Percentiles rank a stretch among this genome's conserved stretches.
Evolutionary conservation across 2,329 filamentous ascomycete genomes (phyloP).

Genomic region (Zalaria sp.): DNA sequence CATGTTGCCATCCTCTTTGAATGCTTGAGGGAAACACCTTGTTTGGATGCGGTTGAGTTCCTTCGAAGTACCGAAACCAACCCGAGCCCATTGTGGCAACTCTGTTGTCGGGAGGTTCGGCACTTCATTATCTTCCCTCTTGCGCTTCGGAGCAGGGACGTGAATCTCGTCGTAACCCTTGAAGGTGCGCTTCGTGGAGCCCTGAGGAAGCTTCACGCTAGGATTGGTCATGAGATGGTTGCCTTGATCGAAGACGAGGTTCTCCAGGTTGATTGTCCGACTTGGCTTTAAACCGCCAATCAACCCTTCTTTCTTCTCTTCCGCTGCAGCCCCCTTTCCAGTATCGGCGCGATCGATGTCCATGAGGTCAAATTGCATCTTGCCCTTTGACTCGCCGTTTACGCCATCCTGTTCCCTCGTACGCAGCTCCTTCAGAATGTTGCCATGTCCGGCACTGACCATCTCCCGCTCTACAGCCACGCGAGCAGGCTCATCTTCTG

Average conservation of each 20-base stretch:
- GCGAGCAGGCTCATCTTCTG: conserved; percentile 59
- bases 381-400: conserved; percentile 48
- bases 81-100: conserved; percentile 82
- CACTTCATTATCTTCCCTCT: conserved; percentile 60
- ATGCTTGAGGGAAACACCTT: conserved; percentile 80
- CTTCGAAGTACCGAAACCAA: conserved; percentile 73
- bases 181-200: conserved; percentile 87
- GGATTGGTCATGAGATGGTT: conserved; percentile 99
- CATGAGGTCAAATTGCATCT: conserved; percentile 75
- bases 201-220: conserved; percentile 83
- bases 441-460: conserved; percentile 70
- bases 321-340: conserved; percentile 25
- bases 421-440: conserved; percentile 76
- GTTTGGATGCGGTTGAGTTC: conserved; percentile 93
- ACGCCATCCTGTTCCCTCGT: conserved; percentile 49
- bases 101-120: conserved; percentile 70
- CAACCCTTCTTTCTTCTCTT: conserved; percentile 50
- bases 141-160: conserved; percentile 83
- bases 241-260: conserved; percentile 91
- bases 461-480: conserved; percentile 78
- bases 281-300: conserved; percentile 75
- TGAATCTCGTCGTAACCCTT: conserved; percentile 99
- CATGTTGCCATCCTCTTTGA: conserved; percentile 92
- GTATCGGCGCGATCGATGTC: conserved; percentile 47
- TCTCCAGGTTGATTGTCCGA: conserved; percentile 84